Base-by-base conservation (phyloP, 2,329 filamentous ascomycete genomes). In the Pseudogymnoascus sp. region DNA sequence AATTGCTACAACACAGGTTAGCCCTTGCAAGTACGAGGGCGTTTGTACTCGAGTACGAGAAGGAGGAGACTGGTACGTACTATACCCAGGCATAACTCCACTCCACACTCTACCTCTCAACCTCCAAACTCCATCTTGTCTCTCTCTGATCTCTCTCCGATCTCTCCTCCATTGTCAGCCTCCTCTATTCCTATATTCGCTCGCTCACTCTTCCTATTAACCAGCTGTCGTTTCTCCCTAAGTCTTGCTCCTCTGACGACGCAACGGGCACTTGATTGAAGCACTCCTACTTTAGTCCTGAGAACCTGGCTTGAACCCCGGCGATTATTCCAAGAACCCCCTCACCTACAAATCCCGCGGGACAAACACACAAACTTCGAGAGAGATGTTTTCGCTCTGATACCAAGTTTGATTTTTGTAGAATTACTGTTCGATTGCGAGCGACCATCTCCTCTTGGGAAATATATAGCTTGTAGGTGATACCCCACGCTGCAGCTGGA, bases 81-180 rank as follows among this genome's bases (percentile, higher is more conserved):
- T 33, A 1, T 15, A 21, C n/a, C 8, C 27, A 33, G 48, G 12
- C 48, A 55, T 55, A 52, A 52, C 45, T 55, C 48, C 48, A 55
- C 48, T 55, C n/a, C 64, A 15, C 64, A 67, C 21, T 70, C 74
- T 58, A 67, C 74, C 37, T 73, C 76, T 13, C 21, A 60, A 45
- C 39, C 40, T 59, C 42, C 18, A 40, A 40, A 48, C 39, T 61
- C 31, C 37, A 73, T 75, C 68, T 76, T 76, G 64, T 72, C 75
- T n/a, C 74, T 75, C 29, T 75, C 75, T 21, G 21, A 21, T 64
- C 77, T 78, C 66, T 69, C 76, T 64, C 70, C 72, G 65, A 72
- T 74, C 58, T 73, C 74, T 61, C 69, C 73, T 64, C 70, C 73
- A 36, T 66, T 70, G 39, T 66, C 63, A 48, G 42, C 65, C 39